Conservation (phyloP, 2,329 filamentous ascomycete species). For the Graphiopsis chlorocephala region DNA sequence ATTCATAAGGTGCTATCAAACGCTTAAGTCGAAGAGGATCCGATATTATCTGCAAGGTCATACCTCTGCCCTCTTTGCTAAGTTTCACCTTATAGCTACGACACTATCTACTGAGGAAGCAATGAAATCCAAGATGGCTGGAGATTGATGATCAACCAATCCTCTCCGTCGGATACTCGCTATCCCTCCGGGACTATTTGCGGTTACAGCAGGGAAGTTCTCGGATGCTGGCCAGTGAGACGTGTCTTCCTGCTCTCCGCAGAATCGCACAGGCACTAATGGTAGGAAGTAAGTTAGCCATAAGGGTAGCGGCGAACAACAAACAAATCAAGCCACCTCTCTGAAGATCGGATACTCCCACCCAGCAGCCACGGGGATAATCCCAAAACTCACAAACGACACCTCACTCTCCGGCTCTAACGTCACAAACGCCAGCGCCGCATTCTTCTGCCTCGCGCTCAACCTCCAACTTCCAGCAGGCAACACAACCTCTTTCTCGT, state of each 20-base stretch:
- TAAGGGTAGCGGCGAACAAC: too few relatives aligned
- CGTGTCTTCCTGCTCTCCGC: background rate
- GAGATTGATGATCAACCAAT: too few relatives aligned
- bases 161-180: too few relatives aligned
- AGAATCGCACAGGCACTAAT: background rate
- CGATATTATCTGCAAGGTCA: background rate
- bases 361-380: constrained; percentile 27
- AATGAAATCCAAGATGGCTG: too few relatives aligned
- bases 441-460: constrained; percentile 37
- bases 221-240: background rate
- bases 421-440: constrained; percentile 37
- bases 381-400: constrained; percentile 37
- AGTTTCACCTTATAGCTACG: too few relatives aligned
- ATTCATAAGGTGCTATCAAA: too few relatives aligned
- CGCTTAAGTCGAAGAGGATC: background rate
- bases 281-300: too few relatives aligned
- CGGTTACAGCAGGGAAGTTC: too few relatives aligned
- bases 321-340: constrained; percentile 1
- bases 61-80: background rate
- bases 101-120: too few relatives aligned
- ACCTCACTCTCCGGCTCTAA: constrained; percentile 40
- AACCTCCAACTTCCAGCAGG: constrained; percentile 37
- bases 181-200: too few relatives aligned
- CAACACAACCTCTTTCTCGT: constrained; percentile 28
- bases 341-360: constrained; percentile 27